These are phyloP conservation scores for Curvularia eragrostidis DNA, from an alignment of 2,329 filamentous ascomycete species.

Conservation along the genomic window DNA sequence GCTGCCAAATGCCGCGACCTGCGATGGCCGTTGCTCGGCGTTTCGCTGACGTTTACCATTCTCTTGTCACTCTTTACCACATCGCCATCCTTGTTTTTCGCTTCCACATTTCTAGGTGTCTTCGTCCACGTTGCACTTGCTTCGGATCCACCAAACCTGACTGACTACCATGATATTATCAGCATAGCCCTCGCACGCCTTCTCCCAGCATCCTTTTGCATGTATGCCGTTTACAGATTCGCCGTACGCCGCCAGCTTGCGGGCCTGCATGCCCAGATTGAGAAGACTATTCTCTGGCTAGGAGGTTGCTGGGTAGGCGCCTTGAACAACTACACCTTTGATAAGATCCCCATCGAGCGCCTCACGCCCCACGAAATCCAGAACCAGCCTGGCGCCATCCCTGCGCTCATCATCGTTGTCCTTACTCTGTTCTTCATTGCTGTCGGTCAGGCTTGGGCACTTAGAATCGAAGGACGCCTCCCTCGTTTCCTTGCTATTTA, in stretches of 20 bases:
- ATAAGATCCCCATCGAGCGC: conserved; percentile 89
- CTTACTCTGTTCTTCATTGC: conserved; percentile 72
- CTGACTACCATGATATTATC: conserved; percentile 72
- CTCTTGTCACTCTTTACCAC: conserved; percentile 82
- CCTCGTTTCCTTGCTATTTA: conserved; percentile 81
- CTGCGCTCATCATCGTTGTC: conserved; percentile 80
- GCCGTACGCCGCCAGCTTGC: conserved; percentile 75
- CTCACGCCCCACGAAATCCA: conserved; percentile 89
- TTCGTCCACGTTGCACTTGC: conserved; percentile 92
- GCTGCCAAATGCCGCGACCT: conserved; percentile 75
- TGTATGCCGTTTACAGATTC: conserved; percentile 85
- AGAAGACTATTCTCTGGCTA: conserved; percentile 90
- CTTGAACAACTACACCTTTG: conserved; percentile 93
- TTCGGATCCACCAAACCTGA: conserved; percentile 79
- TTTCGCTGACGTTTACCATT: conserved; percentile 80
- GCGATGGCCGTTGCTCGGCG: conserved; percentile 81
- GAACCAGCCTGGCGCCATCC: conserved; percentile 86
- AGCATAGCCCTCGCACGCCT: conserved; percentile 81
- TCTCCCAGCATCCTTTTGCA: conserved; percentile 84
- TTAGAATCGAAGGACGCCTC: conserved; percentile 84
- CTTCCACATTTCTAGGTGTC: conserved; percentile 77
- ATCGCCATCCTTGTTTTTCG: conserved; percentile 82
- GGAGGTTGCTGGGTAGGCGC: conserved; percentile 90
- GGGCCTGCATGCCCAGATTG: conserved; percentile 80
- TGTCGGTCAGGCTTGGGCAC: conserved; percentile 79